These are phyloP conservation scores for Diaporthe aspalathi DNA, from an alignment of 2,329 filamentous ascomycete genomes.

Conservation along the genomic window DNA sequence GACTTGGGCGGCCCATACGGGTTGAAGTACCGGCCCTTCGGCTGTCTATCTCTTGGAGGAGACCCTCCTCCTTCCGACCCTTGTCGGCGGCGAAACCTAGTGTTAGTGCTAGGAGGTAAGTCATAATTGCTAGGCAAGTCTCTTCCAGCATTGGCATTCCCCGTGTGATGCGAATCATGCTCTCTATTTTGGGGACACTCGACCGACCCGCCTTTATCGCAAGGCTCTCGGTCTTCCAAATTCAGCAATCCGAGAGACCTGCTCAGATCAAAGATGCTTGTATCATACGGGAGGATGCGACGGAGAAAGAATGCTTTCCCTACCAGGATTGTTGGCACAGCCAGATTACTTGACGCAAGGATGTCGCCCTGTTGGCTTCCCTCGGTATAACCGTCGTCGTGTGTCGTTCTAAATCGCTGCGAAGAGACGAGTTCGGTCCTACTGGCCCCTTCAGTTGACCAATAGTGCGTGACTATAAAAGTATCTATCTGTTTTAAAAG, in stretches of 20 bases:
- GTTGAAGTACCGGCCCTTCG: not conserved
- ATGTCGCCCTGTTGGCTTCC: not conserved
- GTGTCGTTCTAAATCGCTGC: not conserved
- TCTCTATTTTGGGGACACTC: not conserved
- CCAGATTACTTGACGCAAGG: not conserved
- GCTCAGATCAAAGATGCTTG: not conserved
- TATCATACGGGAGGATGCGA: not conserved
- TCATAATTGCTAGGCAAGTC: not conserved
- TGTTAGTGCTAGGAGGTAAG: not conserved
- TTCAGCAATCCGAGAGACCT: not conserved
- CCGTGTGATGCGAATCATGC: not conserved
- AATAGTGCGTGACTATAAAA: too few relatives aligned
- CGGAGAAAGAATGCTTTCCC: not conserved
- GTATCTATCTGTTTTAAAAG: not conserved
- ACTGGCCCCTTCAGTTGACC: not conserved
- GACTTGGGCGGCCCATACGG: conserved; percentile 23
- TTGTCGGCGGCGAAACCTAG: not conserved
- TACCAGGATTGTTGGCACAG: not conserved
- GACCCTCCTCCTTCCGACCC: conserved; percentile 18
- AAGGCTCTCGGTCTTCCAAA: not conserved
- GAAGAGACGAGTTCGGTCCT: not conserved
- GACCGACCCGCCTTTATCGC: not conserved
- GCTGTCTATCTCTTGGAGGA: not conserved
- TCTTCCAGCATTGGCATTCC: not conserved
- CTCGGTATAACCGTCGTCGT: not conserved